Evolutionary conservation across 1,139 yeast species (phyloP), one percentile per base, ranked within the genome.

Genomic region (Saccharomyces hybrid): DNA sequence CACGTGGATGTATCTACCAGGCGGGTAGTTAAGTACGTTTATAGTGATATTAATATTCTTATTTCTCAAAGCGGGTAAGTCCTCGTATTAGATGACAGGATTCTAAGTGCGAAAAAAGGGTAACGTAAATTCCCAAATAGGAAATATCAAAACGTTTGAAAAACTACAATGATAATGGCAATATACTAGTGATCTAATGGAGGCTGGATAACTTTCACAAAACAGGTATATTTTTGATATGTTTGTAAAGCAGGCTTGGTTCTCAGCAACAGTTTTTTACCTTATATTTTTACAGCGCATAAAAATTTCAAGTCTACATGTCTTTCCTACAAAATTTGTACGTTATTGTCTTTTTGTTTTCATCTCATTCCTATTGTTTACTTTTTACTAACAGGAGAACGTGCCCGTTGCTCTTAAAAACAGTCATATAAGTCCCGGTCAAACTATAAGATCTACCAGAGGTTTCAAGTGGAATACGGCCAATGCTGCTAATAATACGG

Each of bases 391-490:
- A 19, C 32, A 21, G 16, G n/a, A 50, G 53, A 28, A n/a, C 12
- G 44, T 34, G 12, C 14, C 8, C 42, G 26, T 14, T 46, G 54
- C 42, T 42, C n/a, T 34, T 28, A 42, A 54, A 27, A 54, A 24
- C 50, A 64, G 65, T 54, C 71, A 68, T 57, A 52, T 68, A 51
- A 67, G 68, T 57, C 71, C 71, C 31, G 71, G 71, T 8, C 71
- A 70, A 53, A 70, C 73, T n/a, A 69, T 70, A 14, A 64, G 71
- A 47, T 67, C 73, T 21, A 67, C 71, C 4, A 62, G 73, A 59
- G 73, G 73, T 3, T 70, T 70, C 57, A 69, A 68, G 54, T 70
- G 72, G 72, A 70, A 70, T 34, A 66, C 67, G 2, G 64, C 61
- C n/a, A 49, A 28, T 26, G 19, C 31, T 7, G 31, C 51, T n/a